phyloP scores from a whole-genome alignment of 1,284 basidiomycete species.

The Coniferiporia weirii region DNA sequence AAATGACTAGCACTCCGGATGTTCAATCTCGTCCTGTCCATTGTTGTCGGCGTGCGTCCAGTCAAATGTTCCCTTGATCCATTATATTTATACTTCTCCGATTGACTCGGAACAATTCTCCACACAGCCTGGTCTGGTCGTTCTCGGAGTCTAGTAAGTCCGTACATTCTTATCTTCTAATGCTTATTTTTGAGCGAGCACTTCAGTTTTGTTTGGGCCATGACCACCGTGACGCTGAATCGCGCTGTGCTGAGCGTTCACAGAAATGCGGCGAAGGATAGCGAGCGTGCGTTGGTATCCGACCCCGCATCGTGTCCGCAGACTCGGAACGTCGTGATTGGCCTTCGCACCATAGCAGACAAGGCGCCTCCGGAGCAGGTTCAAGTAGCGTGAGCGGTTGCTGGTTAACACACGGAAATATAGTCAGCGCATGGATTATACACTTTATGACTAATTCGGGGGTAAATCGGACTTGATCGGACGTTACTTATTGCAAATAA shows the following conservation, averaged over 20 bases:
- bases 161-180: not conserved
- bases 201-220: conserved; percentile 10
- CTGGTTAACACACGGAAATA: no score
- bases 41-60: conserved; percentile 2
- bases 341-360: no score
- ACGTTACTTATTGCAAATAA: no score
- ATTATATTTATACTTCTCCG: not conserved
- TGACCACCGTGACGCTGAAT: conserved; percentile 10
- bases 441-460: no score
- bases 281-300: no score
- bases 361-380: no score
- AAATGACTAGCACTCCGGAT: not conserved
- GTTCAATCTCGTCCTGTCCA: conserved; percentile 10
- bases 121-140: not conserved
- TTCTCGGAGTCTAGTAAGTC: not conserved
- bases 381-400: no score
- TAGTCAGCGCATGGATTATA: no score
- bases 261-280: not conserved
- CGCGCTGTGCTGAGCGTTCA: conserved; percentile 9
- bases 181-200: not conserved
- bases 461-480: no score
- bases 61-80: not conserved
- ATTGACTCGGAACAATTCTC: not conserved
- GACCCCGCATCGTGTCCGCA: no score
- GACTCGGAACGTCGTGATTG: no score